These are phyloP conservation scores for Escallonia herrerae DNA, from an alignment of 129 eudicot species.

Conservation along the genomic window DNA sequence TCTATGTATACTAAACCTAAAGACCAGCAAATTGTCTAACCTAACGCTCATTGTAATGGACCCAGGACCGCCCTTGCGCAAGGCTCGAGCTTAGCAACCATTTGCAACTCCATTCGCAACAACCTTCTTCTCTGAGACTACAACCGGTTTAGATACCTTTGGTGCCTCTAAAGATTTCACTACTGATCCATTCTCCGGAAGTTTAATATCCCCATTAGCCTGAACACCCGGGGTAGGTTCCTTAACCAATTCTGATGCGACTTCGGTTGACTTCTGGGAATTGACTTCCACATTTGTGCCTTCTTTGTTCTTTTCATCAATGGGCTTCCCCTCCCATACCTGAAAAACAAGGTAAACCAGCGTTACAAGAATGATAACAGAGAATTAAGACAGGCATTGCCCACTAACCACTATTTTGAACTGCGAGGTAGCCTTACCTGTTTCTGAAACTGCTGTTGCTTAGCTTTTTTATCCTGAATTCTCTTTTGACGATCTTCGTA, in stretches of 20 bases:
- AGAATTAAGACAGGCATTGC: background rate
- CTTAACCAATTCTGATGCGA: slow-evolving; percentile 3
- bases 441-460: slow-evolving; percentile 17
- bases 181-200: slow-evolving; percentile 7
- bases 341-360: background rate
- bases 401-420: background rate
- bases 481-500: slow-evolving; percentile 14
- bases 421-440: slow-evolving; percentile 5
- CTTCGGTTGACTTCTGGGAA: slow-evolving; percentile 5
- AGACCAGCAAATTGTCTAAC: background rate
- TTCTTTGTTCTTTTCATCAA: slow-evolving; percentile 18
- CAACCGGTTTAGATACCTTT: slow-evolving; percentile 8
- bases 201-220: slow-evolving; percentile 9
- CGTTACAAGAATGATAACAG: background rate
- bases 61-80: slow-evolving; percentile 2
- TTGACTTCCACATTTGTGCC: slow-evolving; percentile 9
- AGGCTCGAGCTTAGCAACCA: slow-evolving; percentile 11
- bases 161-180: slow-evolving; percentile 6
- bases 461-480: slow-evolving; percentile 14
- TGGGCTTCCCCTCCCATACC: slow-evolving; percentile 28
- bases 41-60: background rate
- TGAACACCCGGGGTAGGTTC: background rate
- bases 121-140: slow-evolving; percentile 7
- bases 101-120: slow-evolving; percentile 19
- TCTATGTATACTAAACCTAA: background rate